Conservation (phyloP, 192 early-diverging fungal genomes). For the Globomyces pollinis-pini region DNA sequence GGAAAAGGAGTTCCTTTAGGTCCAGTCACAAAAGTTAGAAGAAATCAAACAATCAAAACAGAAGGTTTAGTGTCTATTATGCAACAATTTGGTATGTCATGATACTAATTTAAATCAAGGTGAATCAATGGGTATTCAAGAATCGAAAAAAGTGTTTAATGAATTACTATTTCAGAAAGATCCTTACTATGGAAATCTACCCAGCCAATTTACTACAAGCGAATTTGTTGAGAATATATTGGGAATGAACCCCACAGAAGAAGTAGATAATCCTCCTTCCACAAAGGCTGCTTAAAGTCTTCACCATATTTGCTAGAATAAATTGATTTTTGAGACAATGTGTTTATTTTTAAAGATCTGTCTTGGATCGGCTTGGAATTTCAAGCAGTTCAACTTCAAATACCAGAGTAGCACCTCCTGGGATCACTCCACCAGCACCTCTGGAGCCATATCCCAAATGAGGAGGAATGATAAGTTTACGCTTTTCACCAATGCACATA, state of each 20-base stretch:
- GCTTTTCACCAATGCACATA: slow-evolving; percentile 78
- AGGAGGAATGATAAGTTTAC: slow-evolving; percentile 64
- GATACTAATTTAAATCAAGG: slow-evolving; percentile 27
- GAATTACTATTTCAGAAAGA: slow-evolving; percentile 30
- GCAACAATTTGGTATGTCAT: slow-evolving; percentile 44
- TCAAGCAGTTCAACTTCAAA: slow-evolving; percentile 70
- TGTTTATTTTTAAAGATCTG: too few species aligned
- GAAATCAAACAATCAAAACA: slow-evolving; percentile 12
- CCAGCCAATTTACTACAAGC: slow-evolving; percentile 26
- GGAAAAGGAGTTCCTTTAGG: slow-evolving; percentile 12
- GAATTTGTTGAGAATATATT: slow-evolving; percentile 41
- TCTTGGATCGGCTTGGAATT: slow-evolving; percentile 33
- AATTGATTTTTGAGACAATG: too few species aligned
- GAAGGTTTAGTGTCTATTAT: slow-evolving; percentile 38
- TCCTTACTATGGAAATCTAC: slow-evolving; percentile 28
- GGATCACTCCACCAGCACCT: slow-evolving; percentile 25
- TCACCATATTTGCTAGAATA: too few species aligned
- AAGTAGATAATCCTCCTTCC: too few species aligned
- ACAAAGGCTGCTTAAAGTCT: too few species aligned
- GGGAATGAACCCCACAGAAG: slow-evolving; percentile 15
- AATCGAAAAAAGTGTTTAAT: slow-evolving; percentile 30
- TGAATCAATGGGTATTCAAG: slow-evolving; percentile 31
- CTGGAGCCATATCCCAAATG: slow-evolving; percentile 47
- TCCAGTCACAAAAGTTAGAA: slow-evolving; percentile 7
- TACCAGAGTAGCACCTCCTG: slow-evolving; percentile 52